Conservation (phyloP, 176 grass and related monocot genomes). For the Phoenix dactylifera region DNA sequence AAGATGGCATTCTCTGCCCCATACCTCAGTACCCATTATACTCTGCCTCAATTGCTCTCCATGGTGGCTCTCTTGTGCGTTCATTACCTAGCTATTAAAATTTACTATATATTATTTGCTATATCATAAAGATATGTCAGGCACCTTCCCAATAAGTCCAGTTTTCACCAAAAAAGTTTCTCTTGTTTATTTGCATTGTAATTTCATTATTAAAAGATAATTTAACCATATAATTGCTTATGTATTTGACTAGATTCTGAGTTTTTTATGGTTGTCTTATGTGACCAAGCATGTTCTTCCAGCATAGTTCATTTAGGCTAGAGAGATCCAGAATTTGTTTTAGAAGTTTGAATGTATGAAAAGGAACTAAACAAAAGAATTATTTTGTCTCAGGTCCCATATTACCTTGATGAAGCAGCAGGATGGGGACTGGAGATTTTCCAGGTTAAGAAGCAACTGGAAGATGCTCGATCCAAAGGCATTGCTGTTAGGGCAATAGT, state of each 20-base stretch:
- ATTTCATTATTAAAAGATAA: no score
- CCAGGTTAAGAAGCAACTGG: conserved; percentile 52
- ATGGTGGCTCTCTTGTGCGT: conserved; percentile 57
- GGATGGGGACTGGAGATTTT: conserved; percentile 52
- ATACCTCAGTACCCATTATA: conserved; percentile 69
- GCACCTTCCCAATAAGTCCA: no score
- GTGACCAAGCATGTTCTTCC: no score
- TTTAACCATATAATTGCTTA: no score
- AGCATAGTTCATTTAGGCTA: no score
- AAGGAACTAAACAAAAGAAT: background rate
- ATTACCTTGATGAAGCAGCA: conserved; percentile 49
- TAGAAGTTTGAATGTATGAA: background rate
- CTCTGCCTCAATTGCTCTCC: conserved; percentile 42
- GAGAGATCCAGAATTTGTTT: background rate
- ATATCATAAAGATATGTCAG: no score
- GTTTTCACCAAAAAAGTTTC: background rate
- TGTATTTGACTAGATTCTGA: no score
- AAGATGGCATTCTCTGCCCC: conserved; percentile 72
- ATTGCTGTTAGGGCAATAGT: conserved; percentile 52
- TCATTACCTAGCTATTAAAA: background rate
- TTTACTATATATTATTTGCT: no score
- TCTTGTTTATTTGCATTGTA: background rate
- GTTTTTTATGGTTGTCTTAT: no score
- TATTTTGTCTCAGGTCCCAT: conserved; percentile 47
- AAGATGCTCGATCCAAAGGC: conserved; percentile 44